These are phyloP conservation scores for Boletus reticuloceps DNA, from an alignment of 768 basidiomycete genomes.

Conservation along the genomic window DNA sequence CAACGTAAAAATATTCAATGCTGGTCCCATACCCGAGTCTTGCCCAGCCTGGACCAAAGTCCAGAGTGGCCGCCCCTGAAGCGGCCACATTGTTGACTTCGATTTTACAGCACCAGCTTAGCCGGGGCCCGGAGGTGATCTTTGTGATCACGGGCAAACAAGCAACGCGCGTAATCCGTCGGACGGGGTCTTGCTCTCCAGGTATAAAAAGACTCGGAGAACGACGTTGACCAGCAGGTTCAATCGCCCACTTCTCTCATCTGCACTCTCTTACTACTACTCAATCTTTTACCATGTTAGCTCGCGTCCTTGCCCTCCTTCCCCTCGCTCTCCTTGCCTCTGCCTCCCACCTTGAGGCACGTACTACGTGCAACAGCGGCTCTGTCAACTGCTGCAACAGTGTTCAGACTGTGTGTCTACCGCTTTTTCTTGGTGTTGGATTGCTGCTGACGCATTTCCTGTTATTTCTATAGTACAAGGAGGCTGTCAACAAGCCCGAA, in stretches of 20 bases:
- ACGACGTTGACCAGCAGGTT: not conserved
- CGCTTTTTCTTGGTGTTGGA: too few relatives aligned
- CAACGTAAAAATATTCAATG: not conserved
- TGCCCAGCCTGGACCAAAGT: not conserved
- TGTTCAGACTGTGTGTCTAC: not conserved
- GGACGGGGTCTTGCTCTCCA: not conserved
- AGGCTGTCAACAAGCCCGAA: too few relatives aligned
- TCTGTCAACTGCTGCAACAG: conserved; percentile 6
- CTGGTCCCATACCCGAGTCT: not conserved
- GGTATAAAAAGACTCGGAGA: conserved; percentile 10
- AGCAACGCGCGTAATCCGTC: conserved; percentile 1
- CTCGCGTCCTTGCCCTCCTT: conserved; percentile 17
- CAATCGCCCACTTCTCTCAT: not conserved
- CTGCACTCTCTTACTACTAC: not conserved
- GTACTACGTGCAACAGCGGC: conserved; percentile 12
- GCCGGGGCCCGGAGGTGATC: not conserved
- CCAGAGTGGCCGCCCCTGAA: not conserved
- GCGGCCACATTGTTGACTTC: not conserved
- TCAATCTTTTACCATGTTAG: conserved; percentile 8
- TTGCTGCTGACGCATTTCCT: not conserved
- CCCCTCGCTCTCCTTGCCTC: conserved; percentile 16
- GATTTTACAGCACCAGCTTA: conserved; percentile 1
- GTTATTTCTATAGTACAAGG: too few relatives aligned
- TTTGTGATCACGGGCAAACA: not conserved
- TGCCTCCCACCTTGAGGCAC: conserved; percentile 2